A percentile compares a stretch with the other conserved stretches of the same genome.
Conservation (phyloP, 2,329 filamentous ascomycete species). For the Claviceps capensis region DNA sequence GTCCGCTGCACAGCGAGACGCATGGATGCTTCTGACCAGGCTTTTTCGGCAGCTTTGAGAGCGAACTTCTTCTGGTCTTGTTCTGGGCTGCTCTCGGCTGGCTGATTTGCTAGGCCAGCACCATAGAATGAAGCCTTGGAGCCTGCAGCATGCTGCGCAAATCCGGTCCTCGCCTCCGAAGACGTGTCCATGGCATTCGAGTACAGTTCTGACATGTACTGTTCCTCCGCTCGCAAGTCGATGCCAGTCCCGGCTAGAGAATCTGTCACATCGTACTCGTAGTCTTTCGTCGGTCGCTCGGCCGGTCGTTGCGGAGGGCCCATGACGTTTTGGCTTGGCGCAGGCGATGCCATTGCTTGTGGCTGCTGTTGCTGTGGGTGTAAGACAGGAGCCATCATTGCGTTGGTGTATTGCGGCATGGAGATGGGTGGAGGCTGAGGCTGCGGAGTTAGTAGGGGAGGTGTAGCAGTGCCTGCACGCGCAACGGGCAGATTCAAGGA, state of each 20-base stretch:
- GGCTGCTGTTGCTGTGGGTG: conserved; percentile 4
- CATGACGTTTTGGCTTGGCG: conserved; percentile 27
- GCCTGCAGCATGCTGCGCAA: conserved; percentile 37
- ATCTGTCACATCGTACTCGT: conserved; percentile 65
- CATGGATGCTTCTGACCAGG: conserved; percentile 52
- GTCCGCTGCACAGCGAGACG: conserved; percentile 45
- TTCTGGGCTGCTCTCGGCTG: conserved; percentile 30
- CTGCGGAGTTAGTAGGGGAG: conserved; percentile 20
- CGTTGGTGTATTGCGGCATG: conserved; percentile 16
- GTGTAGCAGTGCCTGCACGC: conserved; percentile 17
- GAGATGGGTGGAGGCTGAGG: conserved; percentile 13
- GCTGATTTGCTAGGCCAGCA: conserved; percentile 51
- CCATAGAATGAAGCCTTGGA: conserved; percentile 48
- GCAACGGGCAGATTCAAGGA: conserved; percentile 20
- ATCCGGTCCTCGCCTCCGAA: conserved; percentile 35
- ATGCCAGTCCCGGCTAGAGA: conserved; percentile 75
- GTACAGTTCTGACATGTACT: conserved; percentile 58
- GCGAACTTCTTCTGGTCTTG: conserved; percentile 49
- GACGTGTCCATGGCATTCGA: conserved; percentile 33
- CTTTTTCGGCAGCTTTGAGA: conserved; percentile 49
- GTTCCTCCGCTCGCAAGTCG: conserved; percentile 75
- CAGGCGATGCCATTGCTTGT: conserved; percentile 11
- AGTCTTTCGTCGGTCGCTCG: conserved; percentile 48
- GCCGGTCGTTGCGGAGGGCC: conserved; percentile 46
- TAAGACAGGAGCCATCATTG: conserved; percentile 16